Conservation (phyloP, 1,284 basidiomycete genomes). For the Cryptococcus sp. region DNA sequence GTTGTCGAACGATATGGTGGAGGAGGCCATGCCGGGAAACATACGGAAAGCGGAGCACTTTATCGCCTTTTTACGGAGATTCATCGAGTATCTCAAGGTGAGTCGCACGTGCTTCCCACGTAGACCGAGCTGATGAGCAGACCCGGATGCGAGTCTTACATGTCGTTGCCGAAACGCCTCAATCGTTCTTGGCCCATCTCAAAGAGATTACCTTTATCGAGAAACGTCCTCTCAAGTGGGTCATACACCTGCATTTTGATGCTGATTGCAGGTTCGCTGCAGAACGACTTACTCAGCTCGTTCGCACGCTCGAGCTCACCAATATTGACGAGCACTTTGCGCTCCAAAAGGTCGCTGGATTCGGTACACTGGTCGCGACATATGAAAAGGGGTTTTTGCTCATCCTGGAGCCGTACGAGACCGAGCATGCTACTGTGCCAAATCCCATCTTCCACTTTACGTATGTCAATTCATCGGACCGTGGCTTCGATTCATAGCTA, state of each 20-base stretch:
- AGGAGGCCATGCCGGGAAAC: constrained; percentile 95
- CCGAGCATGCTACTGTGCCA: constrained; percentile 95
- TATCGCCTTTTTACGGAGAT: constrained; percentile 94
- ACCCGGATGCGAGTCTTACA: constrained; percentile 98
- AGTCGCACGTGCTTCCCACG: constrained; percentile 13
- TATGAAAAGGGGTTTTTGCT: constrained; percentile 98
- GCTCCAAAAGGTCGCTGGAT: constrained; percentile 91
- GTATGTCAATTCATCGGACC: constrained; percentile 50
- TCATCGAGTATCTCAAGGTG: constrained; percentile 97
- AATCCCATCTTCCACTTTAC: constrained; percentile 99
- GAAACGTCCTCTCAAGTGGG: constrained; percentile 80
- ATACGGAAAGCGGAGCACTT: constrained; percentile 99
- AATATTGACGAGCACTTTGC: constrained; percentile 87
- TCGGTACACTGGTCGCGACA: constrained; percentile 94
- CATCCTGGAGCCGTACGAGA: constrained; percentile 97
- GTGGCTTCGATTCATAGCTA: neutral
- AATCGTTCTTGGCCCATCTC: constrained; percentile 96
- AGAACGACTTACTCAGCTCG: constrained; percentile 87
- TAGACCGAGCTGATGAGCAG: constrained; percentile 48
- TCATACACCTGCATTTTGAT: constrained; percentile 11
- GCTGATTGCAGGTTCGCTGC: constrained; percentile 75
- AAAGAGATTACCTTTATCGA: constrained; percentile 99
- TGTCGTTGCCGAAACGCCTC: constrained; percentile 97
- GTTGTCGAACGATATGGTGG: constrained; percentile 87
- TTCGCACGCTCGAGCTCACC: constrained; percentile 85